Conservation (phyloP, 371 early-diverging fungal species). For the Mortierella sp. region DNA sequence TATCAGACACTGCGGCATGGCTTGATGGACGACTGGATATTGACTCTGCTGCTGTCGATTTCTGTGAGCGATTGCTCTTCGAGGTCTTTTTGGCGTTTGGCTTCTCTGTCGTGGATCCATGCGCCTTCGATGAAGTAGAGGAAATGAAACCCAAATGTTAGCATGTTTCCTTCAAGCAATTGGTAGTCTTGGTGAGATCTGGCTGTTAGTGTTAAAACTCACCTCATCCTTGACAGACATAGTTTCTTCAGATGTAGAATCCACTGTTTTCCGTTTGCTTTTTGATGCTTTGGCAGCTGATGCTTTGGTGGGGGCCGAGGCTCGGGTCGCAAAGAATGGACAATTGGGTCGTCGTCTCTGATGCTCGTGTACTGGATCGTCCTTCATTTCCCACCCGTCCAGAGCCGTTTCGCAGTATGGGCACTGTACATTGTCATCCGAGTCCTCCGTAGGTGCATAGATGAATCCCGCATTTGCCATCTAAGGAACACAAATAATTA, state of each 20-base stretch:
- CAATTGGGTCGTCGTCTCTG: conserved; percentile 47
- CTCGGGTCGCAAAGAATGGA: conserved; percentile 52
- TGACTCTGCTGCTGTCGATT: not conserved
- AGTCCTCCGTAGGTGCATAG: conserved; percentile 56
- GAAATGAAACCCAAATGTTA: not conserved
- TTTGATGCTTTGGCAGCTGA: conserved; percentile 40
- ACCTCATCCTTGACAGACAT: conserved; percentile 20
- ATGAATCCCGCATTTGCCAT: conserved; percentile 66
- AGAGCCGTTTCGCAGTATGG: conserved; percentile 59
- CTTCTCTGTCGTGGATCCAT: not conserved
- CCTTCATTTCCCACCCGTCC: conserved; percentile 64
- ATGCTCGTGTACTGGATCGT: conserved; percentile 63
- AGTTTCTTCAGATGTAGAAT: not conserved
- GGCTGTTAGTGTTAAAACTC: not conserved
- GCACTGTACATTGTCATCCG: conserved; percentile 58
- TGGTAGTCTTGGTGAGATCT: too few species aligned
- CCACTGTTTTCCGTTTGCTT: conserved; percentile 13
- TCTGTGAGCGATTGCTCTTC: conserved; percentile 2
- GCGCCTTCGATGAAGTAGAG: not conserved
- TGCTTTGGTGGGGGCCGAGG: conserved; percentile 63
- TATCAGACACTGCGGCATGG: not conserved
- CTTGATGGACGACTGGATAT: not conserved
- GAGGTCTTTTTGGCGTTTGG: not conserved
- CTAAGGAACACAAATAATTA: conserved; percentile 29
- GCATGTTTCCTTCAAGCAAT: not conserved